These are phyloP conservation scores for Pyracantha coccinea DNA, from an alignment of 331 rosid genomes.

Conservation along the genomic window DNA sequence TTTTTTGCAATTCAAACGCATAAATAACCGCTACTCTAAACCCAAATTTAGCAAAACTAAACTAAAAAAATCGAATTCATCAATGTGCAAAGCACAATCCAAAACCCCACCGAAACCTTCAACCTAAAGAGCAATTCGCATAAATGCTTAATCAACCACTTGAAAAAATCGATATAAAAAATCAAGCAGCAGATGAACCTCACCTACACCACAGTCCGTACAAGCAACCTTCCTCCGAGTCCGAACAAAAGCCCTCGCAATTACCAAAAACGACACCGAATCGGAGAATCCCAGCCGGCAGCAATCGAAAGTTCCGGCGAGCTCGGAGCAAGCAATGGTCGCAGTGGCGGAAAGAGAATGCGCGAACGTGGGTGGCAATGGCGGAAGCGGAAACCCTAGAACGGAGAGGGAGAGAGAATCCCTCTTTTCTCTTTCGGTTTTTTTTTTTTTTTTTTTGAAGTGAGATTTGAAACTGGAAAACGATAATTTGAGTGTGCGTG, in stretches of 20 bases:
- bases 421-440: neutral
- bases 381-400: conserved; percentile 4
- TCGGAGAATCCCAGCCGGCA: neutral
- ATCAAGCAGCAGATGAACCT: neutral
- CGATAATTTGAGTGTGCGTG: neutral
- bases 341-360: neutral
- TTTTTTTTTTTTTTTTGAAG: neutral
- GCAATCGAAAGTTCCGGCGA: neutral
- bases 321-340: neutral
- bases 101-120: neutral
- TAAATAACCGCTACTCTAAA: neutral
- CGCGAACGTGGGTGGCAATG: neutral
- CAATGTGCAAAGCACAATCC: neutral
- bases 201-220: neutral
- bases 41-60: neutral
- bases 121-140: neutral
- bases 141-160: neutral
- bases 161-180: neutral
- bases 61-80: neutral
- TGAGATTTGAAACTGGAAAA: neutral
- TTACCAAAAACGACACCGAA: neutral
- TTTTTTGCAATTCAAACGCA: neutral
- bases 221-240: no score
- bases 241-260: neutral
- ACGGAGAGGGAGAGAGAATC: neutral